phyloP scores from a whole-genome alignment of 345 rosid genomes.

The Eucalyptus polybractea region DNA sequence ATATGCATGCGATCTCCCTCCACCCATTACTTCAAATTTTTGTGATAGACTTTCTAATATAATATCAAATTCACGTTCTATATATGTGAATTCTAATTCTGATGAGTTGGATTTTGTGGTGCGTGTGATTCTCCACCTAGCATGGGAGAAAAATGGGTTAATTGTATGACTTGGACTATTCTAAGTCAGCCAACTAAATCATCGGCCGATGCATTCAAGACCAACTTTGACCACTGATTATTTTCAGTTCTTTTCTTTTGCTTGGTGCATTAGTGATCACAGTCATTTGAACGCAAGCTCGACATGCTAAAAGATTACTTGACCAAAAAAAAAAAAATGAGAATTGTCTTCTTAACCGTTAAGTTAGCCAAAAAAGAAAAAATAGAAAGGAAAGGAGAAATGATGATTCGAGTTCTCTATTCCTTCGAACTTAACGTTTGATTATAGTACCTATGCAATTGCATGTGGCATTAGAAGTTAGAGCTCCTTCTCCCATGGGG shows the following conservation, averaged over 20 bases:
- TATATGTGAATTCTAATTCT: background rate
- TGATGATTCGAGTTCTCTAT: background rate
- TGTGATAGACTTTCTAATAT: fast-evolving
- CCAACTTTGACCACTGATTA: background rate
- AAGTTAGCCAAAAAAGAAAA: background rate
- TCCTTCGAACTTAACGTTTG: too few relatives aligned
- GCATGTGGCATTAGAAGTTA: background rate
- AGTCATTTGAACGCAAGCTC: background rate
- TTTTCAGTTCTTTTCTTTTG: background rate
- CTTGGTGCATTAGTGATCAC: background rate
- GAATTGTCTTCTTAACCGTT: background rate
- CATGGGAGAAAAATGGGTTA: background rate
- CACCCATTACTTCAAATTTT: background rate
- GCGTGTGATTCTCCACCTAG: background rate
- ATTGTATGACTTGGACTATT: background rate
- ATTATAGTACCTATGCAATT: too few relatives aligned
- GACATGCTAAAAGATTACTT: background rate
- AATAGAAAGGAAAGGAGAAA: background rate
- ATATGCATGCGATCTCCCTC: background rate
- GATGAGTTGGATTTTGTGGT: background rate
- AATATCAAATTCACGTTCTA: fast-evolving
- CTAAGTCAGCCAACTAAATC: too few relatives aligned
- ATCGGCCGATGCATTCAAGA: background rate
- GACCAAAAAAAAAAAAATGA: background rate
- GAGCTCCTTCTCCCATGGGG: background rate